Conservation (phyloP, 1,284 basidiomycete species). For the Psilocybe mexicana region DNA sequence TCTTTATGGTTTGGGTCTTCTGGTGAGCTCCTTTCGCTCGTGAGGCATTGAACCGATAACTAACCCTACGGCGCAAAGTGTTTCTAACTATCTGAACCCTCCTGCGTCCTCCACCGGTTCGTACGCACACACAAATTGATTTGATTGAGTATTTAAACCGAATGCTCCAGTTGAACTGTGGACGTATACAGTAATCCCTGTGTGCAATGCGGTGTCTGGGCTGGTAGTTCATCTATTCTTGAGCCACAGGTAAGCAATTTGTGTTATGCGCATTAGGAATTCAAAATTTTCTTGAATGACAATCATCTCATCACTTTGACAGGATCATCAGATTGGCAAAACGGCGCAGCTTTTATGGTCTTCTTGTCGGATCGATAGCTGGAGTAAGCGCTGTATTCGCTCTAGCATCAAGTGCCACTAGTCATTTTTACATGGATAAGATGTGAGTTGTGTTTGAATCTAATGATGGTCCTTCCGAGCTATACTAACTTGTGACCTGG, state of each 20-base stretch:
- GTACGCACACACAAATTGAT: background rate
- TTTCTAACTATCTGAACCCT: background rate
- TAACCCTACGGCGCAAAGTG: background rate
- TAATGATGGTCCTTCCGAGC: background rate
- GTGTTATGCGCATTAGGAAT: background rate
- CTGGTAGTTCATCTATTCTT: slow-evolving; percentile 25
- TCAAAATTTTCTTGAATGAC: background rate
- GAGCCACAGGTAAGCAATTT: slow-evolving; percentile 17
- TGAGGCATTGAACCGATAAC: no score
- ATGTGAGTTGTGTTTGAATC: background rate
- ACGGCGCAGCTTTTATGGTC: background rate
- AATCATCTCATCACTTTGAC: background rate
- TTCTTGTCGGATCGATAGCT: background rate
- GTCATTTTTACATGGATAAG: background rate
- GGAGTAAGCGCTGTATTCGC: background rate
- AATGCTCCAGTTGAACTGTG: slow-evolving; percentile 19
- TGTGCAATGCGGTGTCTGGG: slow-evolving; percentile 23
- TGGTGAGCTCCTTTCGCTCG: no score
- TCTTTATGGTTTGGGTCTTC: background rate
- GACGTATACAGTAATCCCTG: slow-evolving; percentile 22
- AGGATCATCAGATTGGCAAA: background rate
- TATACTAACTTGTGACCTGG: background rate
- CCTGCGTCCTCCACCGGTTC: background rate
- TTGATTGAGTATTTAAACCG: background rate
- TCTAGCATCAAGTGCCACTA: background rate